phyloP scores from a whole-genome alignment of 495 filamentous ascomycete genomes.

The Podospora bellae-mahoneyi region DNA sequence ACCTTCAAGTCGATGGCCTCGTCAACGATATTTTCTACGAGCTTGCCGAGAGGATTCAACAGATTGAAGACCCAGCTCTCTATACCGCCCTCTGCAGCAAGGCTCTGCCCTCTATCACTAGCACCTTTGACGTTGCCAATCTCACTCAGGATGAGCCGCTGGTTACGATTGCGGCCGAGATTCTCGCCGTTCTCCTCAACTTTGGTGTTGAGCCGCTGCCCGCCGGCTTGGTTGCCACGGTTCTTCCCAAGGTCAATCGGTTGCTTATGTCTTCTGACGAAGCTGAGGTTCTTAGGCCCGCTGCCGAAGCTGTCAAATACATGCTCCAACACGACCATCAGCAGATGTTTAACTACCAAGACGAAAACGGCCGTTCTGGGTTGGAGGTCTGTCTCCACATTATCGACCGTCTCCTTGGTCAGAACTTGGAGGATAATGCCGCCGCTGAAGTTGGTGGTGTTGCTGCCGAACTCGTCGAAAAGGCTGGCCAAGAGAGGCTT shows the following conservation, averaged over 20 bases:
- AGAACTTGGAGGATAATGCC: conserved; percentile 77
- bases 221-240: conserved; percentile 74
- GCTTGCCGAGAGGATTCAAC: conserved; percentile 56
- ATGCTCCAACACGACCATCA: conserved; percentile 83
- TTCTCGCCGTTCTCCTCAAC: conserved; percentile 76
- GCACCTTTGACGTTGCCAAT: conserved; percentile 82
- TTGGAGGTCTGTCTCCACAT: conserved; percentile 85
- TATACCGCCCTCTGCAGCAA: conserved; percentile 82
- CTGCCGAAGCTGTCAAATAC: conserved; percentile 80
- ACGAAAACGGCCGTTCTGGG: conserved; percentile 72
- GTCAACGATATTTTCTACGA: conserved; percentile 90
- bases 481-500: conserved; percentile 81
- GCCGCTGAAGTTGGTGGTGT: conserved; percentile 95
- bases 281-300: conserved; percentile 78
- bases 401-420: conserved; percentile 86
- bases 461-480: conserved; percentile 92
- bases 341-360: conserved; percentile 79
- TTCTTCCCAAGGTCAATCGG: conserved; percentile 81
- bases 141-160: conserved; percentile 79
- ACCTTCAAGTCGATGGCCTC: conserved; percentile 78
- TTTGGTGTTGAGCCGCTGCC: conserved; percentile 81
- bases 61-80: conserved; percentile 56
- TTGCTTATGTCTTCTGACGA: conserved; percentile 77
- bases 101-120: conserved; percentile 80
- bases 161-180: conserved; percentile 74